phyloP scores from a whole-genome alignment of 345 rosid species.

The Acer yangbiense region DNA sequence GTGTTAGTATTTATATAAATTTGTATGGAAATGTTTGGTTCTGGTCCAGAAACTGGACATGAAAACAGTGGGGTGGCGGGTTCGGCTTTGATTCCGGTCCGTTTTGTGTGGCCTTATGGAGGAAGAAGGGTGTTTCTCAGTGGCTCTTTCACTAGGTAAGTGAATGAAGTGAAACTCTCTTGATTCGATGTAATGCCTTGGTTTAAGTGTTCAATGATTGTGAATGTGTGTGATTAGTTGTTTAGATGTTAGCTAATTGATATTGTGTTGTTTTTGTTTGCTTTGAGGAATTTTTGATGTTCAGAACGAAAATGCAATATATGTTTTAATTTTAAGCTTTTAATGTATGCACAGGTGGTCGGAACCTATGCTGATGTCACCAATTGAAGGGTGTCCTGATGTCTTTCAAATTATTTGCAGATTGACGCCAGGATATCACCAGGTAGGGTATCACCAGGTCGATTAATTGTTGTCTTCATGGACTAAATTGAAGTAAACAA shows the following conservation, averaged over 20 bases:
- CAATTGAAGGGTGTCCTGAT: conserved; percentile 72
- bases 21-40: conserved; percentile 63
- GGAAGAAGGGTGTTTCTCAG: conserved; percentile 66
- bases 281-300: background rate
- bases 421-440: conserved; percentile 78
- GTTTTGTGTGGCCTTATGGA: conserved; percentile 85
- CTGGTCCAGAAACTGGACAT: conserved; percentile 49
- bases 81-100: conserved; percentile 51
- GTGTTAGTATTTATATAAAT: conserved; percentile 28
- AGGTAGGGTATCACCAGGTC: conserved; percentile 93
- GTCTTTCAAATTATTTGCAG: conserved; percentile 74
- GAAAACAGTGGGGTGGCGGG: conserved; percentile 46
- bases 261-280: background rate
- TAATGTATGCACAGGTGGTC: conserved; percentile 57
- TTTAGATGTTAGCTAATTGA: background rate
- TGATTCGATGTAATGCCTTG: background rate
- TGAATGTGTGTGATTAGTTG: background rate
- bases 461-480: conserved; percentile 6
- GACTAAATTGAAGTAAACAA: conserved; percentile 9
- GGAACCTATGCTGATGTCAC: conserved; percentile 77
- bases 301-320: conserved; percentile 14
- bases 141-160: conserved; percentile 79
- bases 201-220: background rate
- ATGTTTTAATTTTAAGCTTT: conserved; percentile 19
- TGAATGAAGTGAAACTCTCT: conserved; percentile 9